A percentile compares a stretch with the other conserved stretches of the same genome.
These are phyloP conservation scores for Ogataea methanolica DNA, from an alignment of 805 yeast species.

Conservation along the genomic window DNA sequence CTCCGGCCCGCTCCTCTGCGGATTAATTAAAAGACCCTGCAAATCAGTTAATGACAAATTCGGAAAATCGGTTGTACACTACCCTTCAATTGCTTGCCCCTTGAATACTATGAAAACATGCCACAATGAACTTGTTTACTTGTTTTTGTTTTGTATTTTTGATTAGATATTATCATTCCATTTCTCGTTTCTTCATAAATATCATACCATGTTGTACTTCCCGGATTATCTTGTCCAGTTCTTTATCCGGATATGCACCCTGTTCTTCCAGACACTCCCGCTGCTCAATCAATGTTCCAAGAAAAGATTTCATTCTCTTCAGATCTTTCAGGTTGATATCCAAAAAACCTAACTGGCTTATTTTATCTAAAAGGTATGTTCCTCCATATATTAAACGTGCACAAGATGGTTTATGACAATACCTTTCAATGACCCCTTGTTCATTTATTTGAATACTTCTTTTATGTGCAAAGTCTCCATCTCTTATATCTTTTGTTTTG, in stretches of 20 bases:
- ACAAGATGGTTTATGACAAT: conserved; percentile 11
- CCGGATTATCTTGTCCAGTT: conserved; percentile 22
- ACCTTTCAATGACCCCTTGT: conserved; percentile 6
- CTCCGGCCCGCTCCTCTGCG: too few species aligned
- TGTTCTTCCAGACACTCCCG: conserved; percentile 2
- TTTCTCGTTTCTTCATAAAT: conserved; percentile 51
- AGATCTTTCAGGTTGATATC: conserved; percentile 25
- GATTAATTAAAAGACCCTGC: too few species aligned
- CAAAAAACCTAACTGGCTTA: conserved; percentile 12
- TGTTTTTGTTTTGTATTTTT: too few species aligned
- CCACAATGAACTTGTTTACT: too few species aligned
- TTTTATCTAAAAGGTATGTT: conserved; percentile 12
- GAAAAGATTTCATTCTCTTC: conserved; percentile 25
- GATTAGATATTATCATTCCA: conserved; percentile 24
- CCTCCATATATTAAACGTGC: conserved; percentile 12
- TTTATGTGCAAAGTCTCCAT: neutral
- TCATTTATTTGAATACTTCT: conserved; percentile 3
- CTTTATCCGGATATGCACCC: conserved; percentile 10
- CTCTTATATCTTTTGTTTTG: neutral
- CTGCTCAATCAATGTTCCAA: conserved; percentile 23
- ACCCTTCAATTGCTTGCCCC: too few species aligned
- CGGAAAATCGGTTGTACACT: too few species aligned
- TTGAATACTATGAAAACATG: too few species aligned
- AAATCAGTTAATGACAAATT: too few species aligned
- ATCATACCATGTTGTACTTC: conserved; percentile 53